These are phyloP conservation scores for Gentiana straminea DNA, from an alignment of 257 asterid species.

Conservation along the genomic window DNA sequence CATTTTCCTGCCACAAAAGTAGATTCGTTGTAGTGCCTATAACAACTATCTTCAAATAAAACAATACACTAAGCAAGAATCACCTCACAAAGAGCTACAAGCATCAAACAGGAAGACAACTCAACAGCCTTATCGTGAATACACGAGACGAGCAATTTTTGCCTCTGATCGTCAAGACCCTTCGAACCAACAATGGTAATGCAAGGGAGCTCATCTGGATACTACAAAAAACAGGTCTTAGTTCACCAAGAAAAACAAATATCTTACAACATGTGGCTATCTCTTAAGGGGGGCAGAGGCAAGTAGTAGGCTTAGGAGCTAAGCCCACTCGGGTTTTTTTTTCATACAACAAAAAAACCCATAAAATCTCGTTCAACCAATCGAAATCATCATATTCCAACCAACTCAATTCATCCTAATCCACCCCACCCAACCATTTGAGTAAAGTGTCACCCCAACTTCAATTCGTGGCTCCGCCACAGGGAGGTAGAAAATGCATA, in stretches of 20 bases:
- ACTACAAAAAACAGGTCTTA: constrained; percentile 31
- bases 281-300: too few species aligned
- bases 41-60: background rate
- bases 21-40: too few species aligned
- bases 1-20: background rate
- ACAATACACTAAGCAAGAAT: background rate
- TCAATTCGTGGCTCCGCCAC: too few species aligned
- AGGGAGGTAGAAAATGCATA: too few species aligned
- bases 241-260: background rate
- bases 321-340: too few species aligned
- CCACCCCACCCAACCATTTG: too few species aligned
- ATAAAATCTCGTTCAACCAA: too few species aligned
- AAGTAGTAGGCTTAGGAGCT: too few species aligned
- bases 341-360: too few species aligned
- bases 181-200: constrained; percentile 62
- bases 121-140: constrained; percentile 48
- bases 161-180: constrained; percentile 82
- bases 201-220: constrained; percentile 75
- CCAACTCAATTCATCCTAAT: too few species aligned
- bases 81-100: constrained; percentile 92
- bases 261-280: background rate
- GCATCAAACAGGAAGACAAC: constrained; percentile 72
- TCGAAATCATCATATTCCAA: too few species aligned
- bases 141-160: constrained; percentile 40
- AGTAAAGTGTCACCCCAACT: too few species aligned